phyloP scores from a whole-genome alignment of 306 rosid species.

The Gleditsia sinensis region DNA sequence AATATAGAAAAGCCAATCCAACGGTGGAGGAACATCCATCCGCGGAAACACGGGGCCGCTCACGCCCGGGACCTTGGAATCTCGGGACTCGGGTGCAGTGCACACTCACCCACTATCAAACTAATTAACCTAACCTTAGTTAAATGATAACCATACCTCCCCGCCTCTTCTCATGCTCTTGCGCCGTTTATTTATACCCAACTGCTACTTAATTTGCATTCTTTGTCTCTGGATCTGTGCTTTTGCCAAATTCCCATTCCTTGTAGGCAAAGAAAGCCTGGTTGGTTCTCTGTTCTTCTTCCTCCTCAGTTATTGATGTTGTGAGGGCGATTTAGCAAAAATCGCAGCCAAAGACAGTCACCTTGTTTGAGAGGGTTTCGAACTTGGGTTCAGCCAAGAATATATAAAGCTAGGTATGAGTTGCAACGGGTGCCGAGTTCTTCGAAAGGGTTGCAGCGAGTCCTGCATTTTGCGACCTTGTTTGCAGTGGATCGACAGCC shows the following conservation, averaged over 20 bases:
- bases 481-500: slow-evolving; percentile 84
- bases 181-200: slow-evolving; percentile 45
- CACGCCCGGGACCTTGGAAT: slow-evolving; percentile 85
- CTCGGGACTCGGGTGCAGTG: slow-evolving; percentile 42
- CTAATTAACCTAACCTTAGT: slow-evolving; percentile 47
- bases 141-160: slow-evolving; percentile 28
- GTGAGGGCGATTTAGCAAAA: slow-evolving; percentile 2
- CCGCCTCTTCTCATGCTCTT: background rate
- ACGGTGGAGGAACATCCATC: slow-evolving; percentile 80
- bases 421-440: slow-evolving; percentile 99
- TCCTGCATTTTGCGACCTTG: slow-evolving; percentile 83
- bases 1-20: slow-evolving; percentile 44
- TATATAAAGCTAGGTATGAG: slow-evolving; percentile 75
- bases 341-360: background rate
- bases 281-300: background rate
- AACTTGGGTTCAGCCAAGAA: background rate
- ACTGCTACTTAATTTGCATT: slow-evolving; percentile 5
- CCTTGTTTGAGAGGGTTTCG: too few species aligned
- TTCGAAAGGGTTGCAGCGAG: slow-evolving; percentile 97
- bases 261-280: slow-evolving; percentile 35
- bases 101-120: slow-evolving; percentile 29
- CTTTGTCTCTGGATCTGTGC: background rate
- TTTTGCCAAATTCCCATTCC: background rate
- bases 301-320: too few species aligned
- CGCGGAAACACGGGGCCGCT: slow-evolving; percentile 99